Evolutionary conservation across 1,284 basidiomycete genomes (phyloP), one percentile per base, ranked within the genome.

Genomic region (Sparassis latifolia): DNA sequence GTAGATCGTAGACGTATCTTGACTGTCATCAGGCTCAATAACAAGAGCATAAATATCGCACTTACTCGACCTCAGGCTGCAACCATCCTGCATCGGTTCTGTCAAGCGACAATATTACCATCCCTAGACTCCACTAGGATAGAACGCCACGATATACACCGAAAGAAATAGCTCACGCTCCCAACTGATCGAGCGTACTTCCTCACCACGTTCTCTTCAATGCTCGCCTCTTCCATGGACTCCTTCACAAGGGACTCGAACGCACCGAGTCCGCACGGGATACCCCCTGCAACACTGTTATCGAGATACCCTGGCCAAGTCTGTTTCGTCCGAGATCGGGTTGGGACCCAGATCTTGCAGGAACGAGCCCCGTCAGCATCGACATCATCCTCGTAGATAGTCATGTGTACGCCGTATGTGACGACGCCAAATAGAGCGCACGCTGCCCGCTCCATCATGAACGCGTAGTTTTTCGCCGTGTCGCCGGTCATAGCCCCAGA

Each of bases 361-460:
- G 30, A 30, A 38, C 43, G 10, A 32, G 73, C 72, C 60, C 84
- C 66, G 48, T 59, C 68, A n/a, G 77, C 78, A 49, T 74, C 73
- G 0, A 66, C 66, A 33, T 70, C 69, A 35, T 62, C 55, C 31
- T 80, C 72, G 59, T 80, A 88, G 45, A 86, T 79, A 42, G 80
- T 87, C 79, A 91, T 79, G 65, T 96, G 92, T 4, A 92, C 86
- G 0, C 93, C 88, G 61, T 89, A 96, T 0, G 95, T 97, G 44
- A 92, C 79, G 6, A 96, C 69, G 2, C 96, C 94, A 61, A 97
- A 97, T 38, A 98, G 69, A 1, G 89, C 80, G 60, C 89, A 91
- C 0, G 92, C 92, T 1, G 91, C 78, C 47, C 96, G 81, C 67
- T 99, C 96, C 74, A 98, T 79, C 62, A 84, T 80, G 65, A 97